Evolutionary conservation across 768 basidiomycete species (phyloP).

Genomic region (Tylopilus vinaceipallidus): DNA sequence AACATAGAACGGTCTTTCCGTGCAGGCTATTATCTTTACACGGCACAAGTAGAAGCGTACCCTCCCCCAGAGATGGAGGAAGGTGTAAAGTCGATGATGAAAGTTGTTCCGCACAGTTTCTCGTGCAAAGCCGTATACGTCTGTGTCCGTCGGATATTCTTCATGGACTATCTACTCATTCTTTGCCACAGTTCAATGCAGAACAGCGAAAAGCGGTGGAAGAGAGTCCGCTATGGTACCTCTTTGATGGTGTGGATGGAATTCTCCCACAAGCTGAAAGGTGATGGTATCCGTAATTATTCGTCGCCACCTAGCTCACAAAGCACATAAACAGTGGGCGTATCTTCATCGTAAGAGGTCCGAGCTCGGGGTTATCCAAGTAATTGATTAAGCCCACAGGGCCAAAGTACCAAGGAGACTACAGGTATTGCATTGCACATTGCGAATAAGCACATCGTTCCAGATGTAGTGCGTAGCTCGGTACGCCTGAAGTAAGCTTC

Average conservation of each 20-base stretch:
- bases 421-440: conserved; percentile 67
- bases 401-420: conserved; percentile 86
- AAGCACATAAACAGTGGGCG: not conserved
- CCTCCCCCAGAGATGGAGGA: not conserved
- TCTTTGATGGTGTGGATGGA: not conserved
- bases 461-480: conserved; percentile 90
- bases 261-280: not conserved
- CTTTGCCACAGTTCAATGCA: not conserved
- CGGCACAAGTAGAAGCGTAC: not conserved
- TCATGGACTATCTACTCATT: not conserved
- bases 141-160: not conserved
- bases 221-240: not conserved
- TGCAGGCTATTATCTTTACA: not conserved
- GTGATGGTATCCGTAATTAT: not conserved
- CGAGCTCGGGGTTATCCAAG: too few species aligned
- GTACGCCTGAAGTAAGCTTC: conserved; percentile 72
- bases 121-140: not conserved
- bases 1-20: not conserved
- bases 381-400: conserved; percentile 40
- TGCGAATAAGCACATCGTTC: conserved; percentile 74
- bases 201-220: not conserved
- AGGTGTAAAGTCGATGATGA: not conserved
- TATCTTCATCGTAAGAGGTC: not conserved
- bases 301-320: not conserved
- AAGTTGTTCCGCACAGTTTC: not conserved